Evolutionary conservation across 306 rosid species (phyloP).

Genomic region (Macrotyloma uniflorum): DNA sequence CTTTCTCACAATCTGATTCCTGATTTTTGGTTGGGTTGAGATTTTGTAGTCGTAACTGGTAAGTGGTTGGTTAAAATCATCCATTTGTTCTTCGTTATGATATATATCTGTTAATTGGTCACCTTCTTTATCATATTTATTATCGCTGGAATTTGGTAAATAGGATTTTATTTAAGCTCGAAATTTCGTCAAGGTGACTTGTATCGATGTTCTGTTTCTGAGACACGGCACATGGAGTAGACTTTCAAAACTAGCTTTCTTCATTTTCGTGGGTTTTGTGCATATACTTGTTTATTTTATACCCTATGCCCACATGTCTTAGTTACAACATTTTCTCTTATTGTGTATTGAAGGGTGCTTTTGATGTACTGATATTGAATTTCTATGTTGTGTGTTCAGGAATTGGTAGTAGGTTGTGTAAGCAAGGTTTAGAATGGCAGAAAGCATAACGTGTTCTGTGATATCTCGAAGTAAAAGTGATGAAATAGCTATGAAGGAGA

Average conservation of each 20-base stretch:
- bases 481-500: slow-evolving; percentile 52
- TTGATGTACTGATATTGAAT: not conserved
- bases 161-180: not conserved
- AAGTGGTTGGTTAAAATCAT: slow-evolving; percentile 11
- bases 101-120: slow-evolving; percentile 1
- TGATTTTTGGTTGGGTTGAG: not conserved
- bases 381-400: slow-evolving; percentile 38
- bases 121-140: not conserved
- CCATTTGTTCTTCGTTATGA: not conserved
- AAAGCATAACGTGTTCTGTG: slow-evolving; percentile 34
- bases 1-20: not conserved
- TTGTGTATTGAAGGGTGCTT: slow-evolving; percentile 12
- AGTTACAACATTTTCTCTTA: not conserved
- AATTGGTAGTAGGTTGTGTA: slow-evolving; percentile 29
- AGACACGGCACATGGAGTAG: slow-evolving; percentile 4
- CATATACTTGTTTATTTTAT: not conserved
- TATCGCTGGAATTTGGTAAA: not conserved
- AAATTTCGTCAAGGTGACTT: not conserved
- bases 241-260: slow-evolving; percentile 3
- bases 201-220: not conserved
- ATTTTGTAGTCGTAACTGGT: slow-evolving; percentile 2
- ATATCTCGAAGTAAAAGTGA: slow-evolving; percentile 63
- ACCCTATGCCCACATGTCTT: slow-evolving; percentile 12
- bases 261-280: not conserved
- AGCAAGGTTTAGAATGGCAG: slow-evolving; percentile 56